Base-by-base conservation (phyloP, 2,329 filamentous ascomycete species). In the Fusarium poae region DNA sequence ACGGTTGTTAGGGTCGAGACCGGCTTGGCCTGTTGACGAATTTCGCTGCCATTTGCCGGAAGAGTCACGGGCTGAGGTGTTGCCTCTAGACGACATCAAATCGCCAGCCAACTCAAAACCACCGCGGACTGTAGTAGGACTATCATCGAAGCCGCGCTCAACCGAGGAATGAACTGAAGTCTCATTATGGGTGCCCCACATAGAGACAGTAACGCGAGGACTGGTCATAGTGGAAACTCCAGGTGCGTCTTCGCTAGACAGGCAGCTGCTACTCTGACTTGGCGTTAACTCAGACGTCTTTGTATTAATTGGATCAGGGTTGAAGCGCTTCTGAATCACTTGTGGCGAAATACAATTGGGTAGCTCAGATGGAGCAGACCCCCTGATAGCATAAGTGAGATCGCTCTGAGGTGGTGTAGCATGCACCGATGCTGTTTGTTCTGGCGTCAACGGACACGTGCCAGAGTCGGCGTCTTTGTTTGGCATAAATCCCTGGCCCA, bases 141-240 rank as follows among this genome's bases (percentile, higher is more conserved):
- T 78, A 49, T 81, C 78, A 51, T 78, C 76, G 34, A 84, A 80
- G 9, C 76, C 73, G 16, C 80, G 79, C 62, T 84, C 82, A 35
- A 81, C 67, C n/a, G 65, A 56, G 9, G 79, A 76, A 50, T 80
- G 81, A 15, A 80, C 71, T 1, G 77, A 76, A 23, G 72, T 75
- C 35, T 73, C 74, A 42, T 76, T 79, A 56, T 81, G 84, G 63
- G 79, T 81, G 45, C 82, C 85, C 84, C 84, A 88, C 65, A 86
- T 78, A 2, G 86, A 88, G 48, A 88, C 84, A 8, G 83, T 87
- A 21, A 89, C 84, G 29, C 82, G 82, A 9, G 86, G 86, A 71
- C 86, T 88, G 32, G 79, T 75, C 82, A 85, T 85, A 54, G 77
- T 72, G 50, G 79, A 71, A 11, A 79, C 72, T 44, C 77, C 76